Percentiles rank a stretch among this genome's conserved stretches.
phyloP scores from a whole-genome alignment of 148 eudicot genomes.

The Nepenthes mirabilis region DNA sequence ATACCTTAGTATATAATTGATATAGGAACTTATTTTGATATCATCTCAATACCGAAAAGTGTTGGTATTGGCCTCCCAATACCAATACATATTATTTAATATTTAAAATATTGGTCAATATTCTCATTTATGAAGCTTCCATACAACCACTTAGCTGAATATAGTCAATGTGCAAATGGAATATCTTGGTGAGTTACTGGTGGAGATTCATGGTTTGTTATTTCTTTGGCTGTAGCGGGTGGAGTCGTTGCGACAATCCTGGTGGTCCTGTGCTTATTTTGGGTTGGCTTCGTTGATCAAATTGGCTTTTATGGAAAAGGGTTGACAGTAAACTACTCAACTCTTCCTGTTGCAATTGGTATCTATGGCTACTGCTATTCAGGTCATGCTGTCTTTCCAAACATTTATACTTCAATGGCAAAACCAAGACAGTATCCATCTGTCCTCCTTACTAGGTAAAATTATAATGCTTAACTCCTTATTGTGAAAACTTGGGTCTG shows the following conservation, averaged over 20 bases:
- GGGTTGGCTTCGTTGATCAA: constrained; percentile 76
- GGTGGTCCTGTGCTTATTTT: constrained; percentile 61
- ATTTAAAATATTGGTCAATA: too few relatives aligned
- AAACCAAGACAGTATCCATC: constrained; percentile 54
- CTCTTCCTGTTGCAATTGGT: constrained; percentile 85
- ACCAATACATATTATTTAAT: too few relatives aligned
- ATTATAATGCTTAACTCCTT: background rate
- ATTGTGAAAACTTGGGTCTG: background rate
- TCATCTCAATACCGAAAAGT: too few relatives aligned
- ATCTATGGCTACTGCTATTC: constrained; percentile 85
- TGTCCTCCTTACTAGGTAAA: constrained; percentile 63
- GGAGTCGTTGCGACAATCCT: constrained; percentile 86
- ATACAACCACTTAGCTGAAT: background rate
- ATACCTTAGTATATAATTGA: too few relatives aligned
- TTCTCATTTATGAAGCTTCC: too few relatives aligned
- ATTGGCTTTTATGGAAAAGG: constrained; percentile 47
- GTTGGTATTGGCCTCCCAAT: too few relatives aligned
- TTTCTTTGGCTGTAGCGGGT: constrained; percentile 49
- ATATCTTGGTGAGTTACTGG: background rate
- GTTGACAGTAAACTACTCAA: constrained; percentile 45
- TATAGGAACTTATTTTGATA: too few relatives aligned
- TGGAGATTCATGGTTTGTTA: constrained; percentile 1
- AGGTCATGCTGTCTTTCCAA: constrained; percentile 95
- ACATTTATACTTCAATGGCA: constrained; percentile 84
- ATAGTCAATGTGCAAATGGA: background rate